Base-by-base conservation (phyloP, 2,329 filamentous ascomycete species). In the Macrophomina pseudophaseolina region DNA sequence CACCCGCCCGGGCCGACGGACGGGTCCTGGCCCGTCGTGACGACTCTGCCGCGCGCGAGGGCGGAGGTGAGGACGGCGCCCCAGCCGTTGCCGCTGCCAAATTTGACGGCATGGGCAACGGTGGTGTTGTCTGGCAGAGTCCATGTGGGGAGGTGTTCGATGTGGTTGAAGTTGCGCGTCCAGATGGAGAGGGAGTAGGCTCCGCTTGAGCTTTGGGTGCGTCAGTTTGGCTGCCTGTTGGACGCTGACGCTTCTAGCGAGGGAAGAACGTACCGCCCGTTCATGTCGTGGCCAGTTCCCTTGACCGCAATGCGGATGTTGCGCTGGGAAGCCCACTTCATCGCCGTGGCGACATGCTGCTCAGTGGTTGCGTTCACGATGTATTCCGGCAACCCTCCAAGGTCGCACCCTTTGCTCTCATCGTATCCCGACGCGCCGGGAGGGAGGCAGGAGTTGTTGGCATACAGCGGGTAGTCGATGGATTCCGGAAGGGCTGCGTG, bases 121-220 rank as follows among this genome's bases (percentile, higher is more conserved):
- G 68, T 70, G 0, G 74, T 75, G 5, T 75, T 77, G 75, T 75
- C 11, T 74, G 75, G 5, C 23, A 78, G 72, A 67, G 6, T 67
- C 58, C 28, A 72, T 70, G 63, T 75, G 76, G 73, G 72, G 68
- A 73, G 74, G 58, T 78, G 76, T 49, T 32, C 69, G 68, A 74
- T 71, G 3, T 74, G 72, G 66, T 75, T 76, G 70, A 78, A 76
- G 68, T 73, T 76, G 60, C 78, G 76, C 0, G 76, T 78, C 59
- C 77, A 77, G 71, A 78, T 74, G 51, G 75, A 73, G 28, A 78
- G 69, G 2, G 75, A 73, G 40, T 73, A 75, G 54, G 69, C 69
- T 16, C 74, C 75, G 33, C 73, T 76, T 0, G 75, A 77, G 32
- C 74, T 74, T n/a, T 23, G 30, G 23, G 11, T 11, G 35, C 2